These are phyloP conservation scores for Zygosaccharomyces pseudorouxii DNA, from an alignment of 805 yeast genomes.

Conservation along the genomic window DNA sequence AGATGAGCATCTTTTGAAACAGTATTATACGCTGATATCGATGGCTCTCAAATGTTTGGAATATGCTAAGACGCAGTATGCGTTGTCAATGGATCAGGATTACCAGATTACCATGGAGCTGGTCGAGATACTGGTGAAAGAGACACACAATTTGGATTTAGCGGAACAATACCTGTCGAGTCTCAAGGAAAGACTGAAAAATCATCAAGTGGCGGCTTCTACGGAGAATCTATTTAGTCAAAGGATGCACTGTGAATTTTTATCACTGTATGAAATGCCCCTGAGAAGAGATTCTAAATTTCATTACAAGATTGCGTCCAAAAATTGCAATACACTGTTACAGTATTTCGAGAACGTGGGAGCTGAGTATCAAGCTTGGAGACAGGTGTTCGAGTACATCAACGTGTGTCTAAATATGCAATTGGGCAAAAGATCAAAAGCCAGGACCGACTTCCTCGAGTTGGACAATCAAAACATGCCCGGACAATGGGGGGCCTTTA, in stretches of 20 bases:
- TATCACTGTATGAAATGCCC: slow-evolving; percentile 21
- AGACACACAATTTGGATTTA: slow-evolving; percentile 29
- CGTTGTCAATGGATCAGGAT: slow-evolving; percentile 28
- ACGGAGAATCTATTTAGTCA: slow-evolving; percentile 12
- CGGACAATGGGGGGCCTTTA: slow-evolving; percentile 18
- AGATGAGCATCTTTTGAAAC: slow-evolving; percentile 24
- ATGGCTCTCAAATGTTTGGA: slow-evolving; percentile 26
- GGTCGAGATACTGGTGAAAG: slow-evolving; percentile 25
- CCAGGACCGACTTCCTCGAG: slow-evolving; percentile 9
- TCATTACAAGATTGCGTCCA: slow-evolving; percentile 25
- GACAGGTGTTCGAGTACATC: slow-evolving; percentile 19
- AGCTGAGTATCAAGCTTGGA: slow-evolving; percentile 13
- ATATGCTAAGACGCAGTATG: slow-evolving; percentile 14
- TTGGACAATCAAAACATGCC: neutral
- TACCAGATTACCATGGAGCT: slow-evolving; percentile 27
- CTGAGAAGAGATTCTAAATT: slow-evolving; percentile 14
- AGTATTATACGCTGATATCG: slow-evolving; percentile 33
- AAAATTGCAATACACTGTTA: slow-evolving; percentile 22
- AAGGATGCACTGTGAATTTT: slow-evolving; percentile 23
- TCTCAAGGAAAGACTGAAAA: slow-evolving; percentile 24
- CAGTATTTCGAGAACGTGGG: slow-evolving; percentile 10
- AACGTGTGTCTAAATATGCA: slow-evolving; percentile 12
- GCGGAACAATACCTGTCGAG: slow-evolving; percentile 29
- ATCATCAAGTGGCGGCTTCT: slow-evolving; percentile 14
- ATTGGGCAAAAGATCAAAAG: slow-evolving; percentile 13